These are phyloP conservation scores for Ehretia macrophylla DNA, from an alignment of 257 asterid genomes.

Conservation along the genomic window DNA sequence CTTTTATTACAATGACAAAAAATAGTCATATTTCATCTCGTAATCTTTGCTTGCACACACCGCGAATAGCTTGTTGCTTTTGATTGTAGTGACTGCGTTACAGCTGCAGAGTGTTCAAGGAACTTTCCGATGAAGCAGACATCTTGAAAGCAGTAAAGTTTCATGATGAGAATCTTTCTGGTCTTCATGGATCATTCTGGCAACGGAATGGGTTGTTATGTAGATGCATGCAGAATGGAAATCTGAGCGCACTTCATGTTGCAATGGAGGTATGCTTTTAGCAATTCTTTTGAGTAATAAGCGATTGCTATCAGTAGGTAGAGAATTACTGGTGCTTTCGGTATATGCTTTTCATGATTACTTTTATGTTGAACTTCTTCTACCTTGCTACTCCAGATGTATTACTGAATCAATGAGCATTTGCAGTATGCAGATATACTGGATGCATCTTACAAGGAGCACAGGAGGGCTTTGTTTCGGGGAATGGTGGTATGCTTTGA, in stretches of 20 bases:
- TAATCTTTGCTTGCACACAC: too few species aligned
- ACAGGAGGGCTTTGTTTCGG: slow-evolving; percentile 17
- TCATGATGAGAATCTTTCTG: slow-evolving; percentile 11
- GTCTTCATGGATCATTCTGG: slow-evolving; percentile 24
- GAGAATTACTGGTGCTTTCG: background rate
- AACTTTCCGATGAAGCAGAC: slow-evolving; percentile 21
- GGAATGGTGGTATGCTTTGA: slow-evolving; percentile 14
- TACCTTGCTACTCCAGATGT: too few species aligned
- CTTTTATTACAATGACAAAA: too few species aligned
- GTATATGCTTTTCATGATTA: background rate
- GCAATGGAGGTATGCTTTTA: slow-evolving; percentile 13
- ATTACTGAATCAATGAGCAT: slow-evolving; percentile 2
- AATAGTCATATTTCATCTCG: background rate
- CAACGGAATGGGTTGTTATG: slow-evolving; percentile 18
- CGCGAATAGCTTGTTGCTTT: background rate
- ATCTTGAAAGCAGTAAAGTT: slow-evolving; percentile 20
- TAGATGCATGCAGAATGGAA: slow-evolving; percentile 21
- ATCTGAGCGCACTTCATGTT: slow-evolving; percentile 8
- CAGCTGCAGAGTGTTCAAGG: slow-evolving; percentile 32
- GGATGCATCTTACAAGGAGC: slow-evolving; percentile 13
- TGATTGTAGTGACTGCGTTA: background rate
- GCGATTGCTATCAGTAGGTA: background rate
- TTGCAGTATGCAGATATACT: slow-evolving; percentile 23
- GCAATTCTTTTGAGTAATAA: background rate
- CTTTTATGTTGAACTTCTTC: background rate